A percentile compares a stretch with the other conserved stretches of the same genome.
Evolutionary conservation across 768 basidiomycete species (phyloP).

Genomic region (Boletus rex-veris): DNA sequence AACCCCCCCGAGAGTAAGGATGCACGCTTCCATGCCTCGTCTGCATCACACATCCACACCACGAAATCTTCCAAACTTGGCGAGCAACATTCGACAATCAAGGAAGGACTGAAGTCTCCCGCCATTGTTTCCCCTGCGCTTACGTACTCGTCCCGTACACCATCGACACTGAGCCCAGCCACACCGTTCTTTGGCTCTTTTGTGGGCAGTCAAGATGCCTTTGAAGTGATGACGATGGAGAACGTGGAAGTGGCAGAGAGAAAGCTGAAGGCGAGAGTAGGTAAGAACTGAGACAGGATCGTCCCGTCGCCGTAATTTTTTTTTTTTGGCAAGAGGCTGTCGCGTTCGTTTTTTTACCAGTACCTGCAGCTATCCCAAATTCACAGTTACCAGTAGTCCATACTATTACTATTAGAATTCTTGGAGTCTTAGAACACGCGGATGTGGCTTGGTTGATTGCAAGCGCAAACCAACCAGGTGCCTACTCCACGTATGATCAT

Average conservation of each 20-base stretch:
- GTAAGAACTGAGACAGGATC: slow-evolving; percentile 12
- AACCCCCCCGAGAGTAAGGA: neutral
- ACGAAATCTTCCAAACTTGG: slow-evolving; percentile 13
- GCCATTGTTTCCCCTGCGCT: slow-evolving; percentile 63
- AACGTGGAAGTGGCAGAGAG: slow-evolving; percentile 23
- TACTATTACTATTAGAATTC: slow-evolving; percentile 2
- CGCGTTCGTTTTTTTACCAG: slow-evolving; percentile 6
- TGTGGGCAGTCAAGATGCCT: slow-evolving; percentile 28
- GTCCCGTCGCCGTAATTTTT: neutral
- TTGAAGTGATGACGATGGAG: slow-evolving; percentile 25
- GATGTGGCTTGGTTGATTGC: too few relatives aligned
- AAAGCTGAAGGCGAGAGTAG: slow-evolving; percentile 20
- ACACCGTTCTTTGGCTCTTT: slow-evolving; percentile 72
- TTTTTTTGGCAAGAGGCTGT: slow-evolving; percentile 11
- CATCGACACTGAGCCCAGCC: slow-evolving; percentile 65
- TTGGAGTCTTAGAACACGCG: neutral
- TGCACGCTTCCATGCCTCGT: slow-evolving; percentile 5
- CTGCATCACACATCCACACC: slow-evolving; percentile 10
- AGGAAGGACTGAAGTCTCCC: slow-evolving; percentile 42
- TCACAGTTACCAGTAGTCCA: neutral
- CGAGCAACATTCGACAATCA: slow-evolving; percentile 17
- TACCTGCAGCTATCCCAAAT: slow-evolving; percentile 3
- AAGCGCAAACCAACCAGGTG: too few relatives aligned
- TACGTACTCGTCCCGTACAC: slow-evolving; percentile 62
- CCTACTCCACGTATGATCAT: too few relatives aligned